A percentile compares a stretch with the other conserved stretches of the same genome.
Evolutionary conservation across 306 rosid species (phyloP).

Genomic region (Pachyrhizus erosus): DNA sequence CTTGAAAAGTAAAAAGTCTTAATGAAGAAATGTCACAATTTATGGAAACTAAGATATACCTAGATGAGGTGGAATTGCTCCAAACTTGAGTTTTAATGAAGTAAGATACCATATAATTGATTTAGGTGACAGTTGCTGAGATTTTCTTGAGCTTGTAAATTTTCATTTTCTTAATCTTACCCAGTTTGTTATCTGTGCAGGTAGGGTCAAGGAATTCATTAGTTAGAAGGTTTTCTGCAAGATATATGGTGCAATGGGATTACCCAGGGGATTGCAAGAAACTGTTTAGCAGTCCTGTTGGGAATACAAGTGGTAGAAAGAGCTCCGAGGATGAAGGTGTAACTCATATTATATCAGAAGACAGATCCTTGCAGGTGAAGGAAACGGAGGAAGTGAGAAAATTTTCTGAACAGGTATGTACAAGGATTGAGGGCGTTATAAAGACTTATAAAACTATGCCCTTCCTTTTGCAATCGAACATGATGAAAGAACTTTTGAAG

Average conservation of each 20-base stretch:
- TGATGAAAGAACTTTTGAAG: background rate
- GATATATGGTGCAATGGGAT: conserved; percentile 55
- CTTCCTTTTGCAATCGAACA: conserved; percentile 26
- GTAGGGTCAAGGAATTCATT: conserved; percentile 46
- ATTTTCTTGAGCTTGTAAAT: background rate
- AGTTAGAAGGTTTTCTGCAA: conserved; percentile 57
- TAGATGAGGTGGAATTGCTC: conserved; percentile 33
- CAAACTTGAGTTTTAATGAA: background rate
- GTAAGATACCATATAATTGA: conserved; percentile 10
- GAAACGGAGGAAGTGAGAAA: conserved; percentile 37
- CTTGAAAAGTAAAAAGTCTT: background rate
- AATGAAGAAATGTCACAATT: conserved; percentile 11
- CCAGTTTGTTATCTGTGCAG: conserved; percentile 41
- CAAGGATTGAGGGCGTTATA: conserved; percentile 8
- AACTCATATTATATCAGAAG: conserved; percentile 36
- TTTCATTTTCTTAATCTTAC: background rate
- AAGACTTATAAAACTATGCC: background rate
- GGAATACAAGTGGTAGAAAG: conserved; percentile 38
- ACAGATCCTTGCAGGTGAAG: conserved; percentile 43
- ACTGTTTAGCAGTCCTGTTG: conserved; percentile 54
- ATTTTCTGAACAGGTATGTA: conserved; percentile 40
- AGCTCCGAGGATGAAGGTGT: conserved; percentile 39
- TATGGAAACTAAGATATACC: conserved; percentile 4
- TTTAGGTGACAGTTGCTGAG: background rate
- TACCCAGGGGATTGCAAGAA: conserved; percentile 54